Percentiles rank a stretch among this genome's conserved stretches.
Conservation (phyloP, 2,329 filamentous ascomycete genomes). For the Alternaria consortialis region DNA sequence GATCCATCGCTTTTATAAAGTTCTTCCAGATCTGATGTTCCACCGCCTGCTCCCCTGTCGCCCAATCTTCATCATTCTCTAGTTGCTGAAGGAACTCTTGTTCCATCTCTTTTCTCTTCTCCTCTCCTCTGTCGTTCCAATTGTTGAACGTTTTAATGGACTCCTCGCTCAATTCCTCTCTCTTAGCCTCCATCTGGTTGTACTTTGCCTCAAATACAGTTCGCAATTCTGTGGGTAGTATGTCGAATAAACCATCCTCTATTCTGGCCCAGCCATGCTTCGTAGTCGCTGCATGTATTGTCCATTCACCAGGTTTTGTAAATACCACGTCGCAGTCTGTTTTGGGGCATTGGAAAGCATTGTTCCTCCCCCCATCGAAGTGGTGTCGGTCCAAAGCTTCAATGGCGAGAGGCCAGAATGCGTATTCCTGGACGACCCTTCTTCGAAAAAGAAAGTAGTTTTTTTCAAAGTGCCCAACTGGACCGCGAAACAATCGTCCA, state of each 20-base stretch:
- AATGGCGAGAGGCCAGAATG: slow-evolving; percentile 18
- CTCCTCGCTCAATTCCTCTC: neutral
- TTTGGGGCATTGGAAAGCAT: slow-evolving; percentile 19
- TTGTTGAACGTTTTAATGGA: neutral
- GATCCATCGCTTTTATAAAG: neutral
- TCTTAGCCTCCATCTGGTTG: neutral
- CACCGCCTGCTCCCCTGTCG: neutral
- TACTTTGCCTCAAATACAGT: neutral
- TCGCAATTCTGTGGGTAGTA: neutral
- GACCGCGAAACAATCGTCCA: neutral
- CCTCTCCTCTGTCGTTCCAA: neutral
- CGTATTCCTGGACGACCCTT: neutral
- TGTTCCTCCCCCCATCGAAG: slow-evolving; percentile 14
- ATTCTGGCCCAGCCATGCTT: slow-evolving; percentile 6
- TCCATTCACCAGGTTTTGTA: slow-evolving; percentile 24
- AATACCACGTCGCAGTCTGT: slow-evolving; percentile 20
- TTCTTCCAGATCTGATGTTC: neutral
- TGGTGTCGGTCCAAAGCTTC: slow-evolving; percentile 29
- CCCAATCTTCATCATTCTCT: neutral
- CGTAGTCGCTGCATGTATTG: slow-evolving; percentile 22
- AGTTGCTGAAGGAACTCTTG: neutral
- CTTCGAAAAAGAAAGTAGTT: neutral
- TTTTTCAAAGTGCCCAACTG: neutral
- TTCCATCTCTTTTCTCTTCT: slow-evolving; percentile 3
- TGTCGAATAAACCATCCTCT: neutral